These are phyloP conservation scores for Clarireedia paspali DNA, from an alignment of 2,329 filamentous ascomycete species.

Conservation along the genomic window DNA sequence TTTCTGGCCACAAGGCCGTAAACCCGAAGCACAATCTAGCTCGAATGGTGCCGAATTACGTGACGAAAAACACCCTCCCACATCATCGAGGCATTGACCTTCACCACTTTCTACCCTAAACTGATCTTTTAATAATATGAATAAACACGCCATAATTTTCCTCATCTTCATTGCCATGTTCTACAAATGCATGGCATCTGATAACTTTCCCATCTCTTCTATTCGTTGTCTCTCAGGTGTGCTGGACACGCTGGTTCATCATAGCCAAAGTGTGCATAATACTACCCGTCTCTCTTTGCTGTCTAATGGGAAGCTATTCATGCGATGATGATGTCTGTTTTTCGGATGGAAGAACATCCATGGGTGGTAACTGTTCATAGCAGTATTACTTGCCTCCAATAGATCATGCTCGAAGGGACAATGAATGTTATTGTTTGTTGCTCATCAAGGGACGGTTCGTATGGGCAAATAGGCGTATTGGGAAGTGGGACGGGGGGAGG, in stretches of 20 bases:
- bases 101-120: not conserved
- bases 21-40: conserved; percentile 22
- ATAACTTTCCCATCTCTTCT: conserved; percentile 7
- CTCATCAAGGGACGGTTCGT: too few species aligned
- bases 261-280: conserved; percentile 10
- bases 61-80: conserved; percentile 17
- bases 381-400: not conserved
- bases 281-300: conserved; percentile 1
- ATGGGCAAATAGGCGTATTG: too few species aligned
- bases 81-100: conserved; percentile 23
- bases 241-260: conserved; percentile 7
- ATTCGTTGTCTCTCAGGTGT: conserved; percentile 7
- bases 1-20: conserved; percentile 60
- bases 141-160: conserved; percentile 7
- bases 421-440: too few species aligned
- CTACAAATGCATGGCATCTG: conserved; percentile 8
- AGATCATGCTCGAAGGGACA: too few species aligned
- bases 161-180: conserved; percentile 4
- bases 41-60: conserved; percentile 13
- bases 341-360: not conserved
- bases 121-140: conserved; percentile 6
- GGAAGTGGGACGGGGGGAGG: too few species aligned
- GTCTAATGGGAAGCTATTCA: conserved; percentile 1
- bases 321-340: conserved; percentile 2
- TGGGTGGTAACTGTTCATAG: not conserved